Base-by-base conservation (phyloP, 805 yeast genomes). In the Jamesozyma piceae region DNA sequence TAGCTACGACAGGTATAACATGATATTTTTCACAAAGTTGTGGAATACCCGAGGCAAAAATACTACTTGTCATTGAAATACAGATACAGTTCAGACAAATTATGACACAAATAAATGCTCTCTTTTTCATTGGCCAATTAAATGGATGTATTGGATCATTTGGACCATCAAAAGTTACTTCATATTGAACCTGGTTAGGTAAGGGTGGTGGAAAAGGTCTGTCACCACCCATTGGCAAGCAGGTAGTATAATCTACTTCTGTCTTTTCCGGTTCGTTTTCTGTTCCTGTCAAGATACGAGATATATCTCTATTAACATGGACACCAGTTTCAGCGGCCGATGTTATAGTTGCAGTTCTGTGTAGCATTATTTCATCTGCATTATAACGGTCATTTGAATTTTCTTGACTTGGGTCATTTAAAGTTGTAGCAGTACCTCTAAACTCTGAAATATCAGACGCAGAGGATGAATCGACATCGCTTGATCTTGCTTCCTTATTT, bases 41-140 rank as follows among this genome's bases (percentile, higher is more conserved):
- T 0, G 62, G 51, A 6, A 77, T 68, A 3, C 79, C 82, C 22
- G 82, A 69, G 1, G 95, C 77, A 56, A 80, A 85, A 56, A 84
- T 72, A n/a, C 95, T 82, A 2, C 95, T 85, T 27, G 92, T 94
- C 74, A 82, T 78, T 2, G 90, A 71, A 19, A 79, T 71, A 32
- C 66, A 55, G 37, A 75, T 60, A 27, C 84, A 76, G 43, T 50
- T 45, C 17, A 64, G 56, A n/a, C 79, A 79, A 35, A 78, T 61
- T 9, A 68, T 51, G 0, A 57, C 33, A 55, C 78, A 70, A n/a
- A 68, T 62, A 9, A 58, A 37, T 1, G 69, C n/a, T 54, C 79
- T 82, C 44, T 64, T 69, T 34, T 42, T 52, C 32, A 66, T 13
- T 0, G 81, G 59, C 90, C 89, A 86, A 57, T 88, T 87, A 56